A percentile compares a stretch with the other conserved stretches of the same genome.
Evolutionary conservation across 2,329 filamentous ascomycete genomes (phyloP).

Genomic region (Cadophora gregata): DNA sequence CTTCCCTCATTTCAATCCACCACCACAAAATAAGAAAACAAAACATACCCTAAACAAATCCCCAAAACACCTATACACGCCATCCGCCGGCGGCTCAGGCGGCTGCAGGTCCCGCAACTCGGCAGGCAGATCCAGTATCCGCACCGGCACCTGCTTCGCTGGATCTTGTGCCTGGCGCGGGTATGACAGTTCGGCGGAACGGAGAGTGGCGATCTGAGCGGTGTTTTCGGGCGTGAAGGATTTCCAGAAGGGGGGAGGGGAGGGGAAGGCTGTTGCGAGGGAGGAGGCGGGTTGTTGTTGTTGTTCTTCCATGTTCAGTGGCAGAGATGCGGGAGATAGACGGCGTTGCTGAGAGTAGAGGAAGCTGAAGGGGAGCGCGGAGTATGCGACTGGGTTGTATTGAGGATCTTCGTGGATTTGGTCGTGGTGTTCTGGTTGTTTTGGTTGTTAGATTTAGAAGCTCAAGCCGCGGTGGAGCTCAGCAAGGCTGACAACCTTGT

Average conservation of each 20-base stretch:
- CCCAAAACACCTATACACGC: constrained; percentile 79
- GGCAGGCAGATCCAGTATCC: constrained; percentile 45
- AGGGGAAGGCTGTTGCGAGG: constrained; percentile 75
- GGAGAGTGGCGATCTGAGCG: constrained; percentile 59
- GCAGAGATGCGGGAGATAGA: neutral
- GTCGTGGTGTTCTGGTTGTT: neutral
- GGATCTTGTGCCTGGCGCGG: constrained; percentile 20
- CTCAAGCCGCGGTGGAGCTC: neutral
- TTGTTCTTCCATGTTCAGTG: constrained; percentile 63
- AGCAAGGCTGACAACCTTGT: constrained; percentile 2
- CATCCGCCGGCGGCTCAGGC: constrained; percentile 72
- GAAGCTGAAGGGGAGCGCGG: neutral
- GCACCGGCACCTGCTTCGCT: constrained; percentile 40
- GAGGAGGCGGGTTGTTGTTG: constrained; percentile 52
- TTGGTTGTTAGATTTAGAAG: neutral
- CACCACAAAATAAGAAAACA: neutral
- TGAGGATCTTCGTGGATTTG: neutral
- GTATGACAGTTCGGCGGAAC: constrained; percentile 38
- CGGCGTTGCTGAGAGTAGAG: neutral
- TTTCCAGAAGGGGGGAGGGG: constrained; percentile 89
- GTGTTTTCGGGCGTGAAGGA: constrained; percentile 82
- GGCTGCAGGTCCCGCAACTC: constrained; percentile 82
- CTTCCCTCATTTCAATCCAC: no score
- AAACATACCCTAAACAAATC: constrained; percentile 62
- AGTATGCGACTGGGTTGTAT: neutral